phyloP scores from a whole-genome alignment of 2,329 filamentous ascomycete species.

The Sclerotinia sclerotiorum region DNA sequence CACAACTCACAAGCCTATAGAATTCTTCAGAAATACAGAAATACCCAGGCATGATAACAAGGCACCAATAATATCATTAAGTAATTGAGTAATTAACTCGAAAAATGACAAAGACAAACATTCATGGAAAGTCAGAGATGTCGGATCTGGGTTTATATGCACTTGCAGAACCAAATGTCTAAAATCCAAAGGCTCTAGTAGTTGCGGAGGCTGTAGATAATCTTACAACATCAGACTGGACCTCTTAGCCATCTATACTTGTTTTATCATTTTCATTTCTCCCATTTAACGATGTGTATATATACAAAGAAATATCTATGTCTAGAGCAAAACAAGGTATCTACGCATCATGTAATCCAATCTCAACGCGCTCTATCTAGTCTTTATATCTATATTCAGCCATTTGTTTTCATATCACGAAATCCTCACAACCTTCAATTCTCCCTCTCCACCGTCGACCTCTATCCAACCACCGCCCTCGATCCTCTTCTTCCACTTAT shows the following conservation, averaged over 20 bases:
- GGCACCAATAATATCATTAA: background rate
- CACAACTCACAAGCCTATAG: too few relatives aligned
- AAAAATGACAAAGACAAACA: background rate
- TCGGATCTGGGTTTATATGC: background rate
- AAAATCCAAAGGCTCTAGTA: background rate
- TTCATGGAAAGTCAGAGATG: background rate
- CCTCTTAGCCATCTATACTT: background rate
- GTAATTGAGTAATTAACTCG: background rate
- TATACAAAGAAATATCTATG: background rate
- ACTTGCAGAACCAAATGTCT: background rate
- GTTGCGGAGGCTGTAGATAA: background rate
- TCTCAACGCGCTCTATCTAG: background rate
- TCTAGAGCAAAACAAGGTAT: background rate
- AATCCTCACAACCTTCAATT: constrained; percentile 7
- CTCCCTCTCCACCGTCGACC: constrained; percentile 2
- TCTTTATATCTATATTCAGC: background rate
- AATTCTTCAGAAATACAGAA: background rate
- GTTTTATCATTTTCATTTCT: background rate
- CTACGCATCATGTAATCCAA: background rate
- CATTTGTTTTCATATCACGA: background rate
- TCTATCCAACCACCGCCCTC: constrained; percentile 42
- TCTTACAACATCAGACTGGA: background rate
- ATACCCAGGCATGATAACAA: background rate
- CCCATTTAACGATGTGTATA: background rate
- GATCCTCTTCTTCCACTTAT: constrained; percentile 74